Conservation (phyloP, 129 eudicot species). For the Helichrysum umbraculigerum region DNA sequence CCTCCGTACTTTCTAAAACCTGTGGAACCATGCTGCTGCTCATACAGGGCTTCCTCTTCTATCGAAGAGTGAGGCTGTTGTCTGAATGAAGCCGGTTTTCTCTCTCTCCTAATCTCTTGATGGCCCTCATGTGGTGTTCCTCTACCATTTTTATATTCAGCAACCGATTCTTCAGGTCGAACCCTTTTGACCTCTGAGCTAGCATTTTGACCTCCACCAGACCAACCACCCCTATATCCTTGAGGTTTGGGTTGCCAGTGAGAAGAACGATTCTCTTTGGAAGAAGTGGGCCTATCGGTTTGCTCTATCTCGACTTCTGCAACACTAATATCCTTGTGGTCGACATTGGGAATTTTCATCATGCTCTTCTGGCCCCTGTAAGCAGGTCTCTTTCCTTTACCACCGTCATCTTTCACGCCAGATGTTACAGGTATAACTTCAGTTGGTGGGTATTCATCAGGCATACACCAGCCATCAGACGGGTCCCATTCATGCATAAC, state of each 20-base stretch:
- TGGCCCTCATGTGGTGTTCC: constrained; percentile 1
- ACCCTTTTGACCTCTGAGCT: constrained; percentile 44
- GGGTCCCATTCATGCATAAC: constrained; percentile 38
- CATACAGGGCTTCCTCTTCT: constrained; percentile 37
- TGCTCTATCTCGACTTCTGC: constrained; percentile 50
- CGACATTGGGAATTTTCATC: constrained; percentile 39
- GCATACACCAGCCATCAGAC: constrained; percentile 59
- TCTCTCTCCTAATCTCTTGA: constrained; percentile 44
- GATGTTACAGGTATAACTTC: constrained; percentile 29
- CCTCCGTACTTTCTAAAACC: constrained; percentile 57
- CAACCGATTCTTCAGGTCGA: constrained; percentile 37
- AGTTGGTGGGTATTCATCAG: constrained; percentile 39
- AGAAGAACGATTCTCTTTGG: constrained; percentile 60
- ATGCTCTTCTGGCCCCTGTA: constrained; percentile 47
- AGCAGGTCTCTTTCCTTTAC: constrained; percentile 59
- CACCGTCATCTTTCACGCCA: constrained; percentile 53
- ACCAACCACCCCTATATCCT: constrained; percentile 32
- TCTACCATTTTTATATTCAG: constrained; percentile 33
- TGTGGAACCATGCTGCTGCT: constrained; percentile 42
- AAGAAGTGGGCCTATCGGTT: constrained; percentile 38
- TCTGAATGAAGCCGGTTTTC: constrained; percentile 43
- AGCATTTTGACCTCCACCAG: constrained; percentile 25
- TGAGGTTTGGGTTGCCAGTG: constrained; percentile 87
- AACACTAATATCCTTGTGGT: constrained; percentile 24
- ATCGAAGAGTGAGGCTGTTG: constrained; percentile 21